phyloP scores from a whole-genome alignment of 1,284 basidiomycete species.

The Pascua sp. region DNA sequence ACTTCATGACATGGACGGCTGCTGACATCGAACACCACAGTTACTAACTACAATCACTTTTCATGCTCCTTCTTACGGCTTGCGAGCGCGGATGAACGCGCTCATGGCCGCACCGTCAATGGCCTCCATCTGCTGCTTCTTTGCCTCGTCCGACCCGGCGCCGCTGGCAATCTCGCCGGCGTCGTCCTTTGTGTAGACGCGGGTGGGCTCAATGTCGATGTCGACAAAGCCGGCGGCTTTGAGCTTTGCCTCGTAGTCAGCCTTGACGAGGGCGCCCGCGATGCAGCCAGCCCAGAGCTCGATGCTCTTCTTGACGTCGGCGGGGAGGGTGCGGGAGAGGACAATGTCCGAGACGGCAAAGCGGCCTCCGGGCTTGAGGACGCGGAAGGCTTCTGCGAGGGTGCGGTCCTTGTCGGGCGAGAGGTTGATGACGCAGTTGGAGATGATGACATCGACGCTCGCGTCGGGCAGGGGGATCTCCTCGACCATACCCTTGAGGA shows the following conservation, averaged over 20 bases:
- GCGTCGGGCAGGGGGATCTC: conserved; percentile 53
- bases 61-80: background rate
- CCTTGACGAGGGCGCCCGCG: conserved; percentile 15
- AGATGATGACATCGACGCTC: conserved; percentile 57
- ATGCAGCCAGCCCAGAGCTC: conserved; percentile 23
- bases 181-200: conserved; percentile 17
- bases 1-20: too few species aligned
- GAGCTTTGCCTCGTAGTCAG: conserved; percentile 16
- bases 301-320: conserved; percentile 5
- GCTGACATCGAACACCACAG: too few species aligned
- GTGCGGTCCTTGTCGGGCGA: conserved; percentile 51
- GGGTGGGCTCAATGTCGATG: conserved; percentile 14
- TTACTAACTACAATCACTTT: background rate
- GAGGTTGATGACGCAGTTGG: conserved; percentile 59
- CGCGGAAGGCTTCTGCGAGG: conserved; percentile 85
- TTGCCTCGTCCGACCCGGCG: conserved; percentile 2
- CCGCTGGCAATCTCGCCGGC: conserved; percentile 13
- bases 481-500: conserved; percentile 52
- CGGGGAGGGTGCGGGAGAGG: conserved; percentile 10
- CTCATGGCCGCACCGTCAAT: conserved; percentile 13
- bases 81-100: conserved; percentile 1
- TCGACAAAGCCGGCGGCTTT: conserved; percentile 10
- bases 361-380: conserved; percentile 91
- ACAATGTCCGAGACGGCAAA: conserved; percentile 66
- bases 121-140: conserved; percentile 8